Base-by-base conservation (phyloP, 148 eudicot genomes). In the Suaeda aralocaspica region DNA sequence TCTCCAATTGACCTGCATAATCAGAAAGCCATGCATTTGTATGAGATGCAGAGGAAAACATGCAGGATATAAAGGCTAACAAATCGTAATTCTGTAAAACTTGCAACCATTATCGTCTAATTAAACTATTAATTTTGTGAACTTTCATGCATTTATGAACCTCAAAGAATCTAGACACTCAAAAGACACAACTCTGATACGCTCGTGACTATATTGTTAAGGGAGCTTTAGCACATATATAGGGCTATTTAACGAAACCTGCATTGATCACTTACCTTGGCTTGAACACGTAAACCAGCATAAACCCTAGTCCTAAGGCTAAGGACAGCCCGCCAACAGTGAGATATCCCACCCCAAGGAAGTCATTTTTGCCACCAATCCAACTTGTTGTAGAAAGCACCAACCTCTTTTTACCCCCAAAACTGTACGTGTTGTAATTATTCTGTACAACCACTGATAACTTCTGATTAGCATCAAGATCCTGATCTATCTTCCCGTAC, bases 381-480 rank as follows among this genome's bases (percentile, higher is more conserved):
- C 98, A 93, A 62, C 85, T 87, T 66, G 98, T 80, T 26, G 98
- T 93, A 41, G 98, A 90, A 67, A 93, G 87, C 50, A 93, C 91
- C 59, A 93, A 74, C 64, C 62, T 79, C 88, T 93, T 93, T 58
- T 80, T 71, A 0, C 98, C 96, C 22, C 84, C 87, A 75, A 90
- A 93, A 68, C 82, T 74, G 28, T 93, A 93, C 12, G 95, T 85
- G 73, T 93, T 93, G 71, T 88, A 93, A 68, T 93, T 90, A 73
- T 93, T 93, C 71, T 90, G 67, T 76, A 93, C 81, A 39, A 70
- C 81, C 33, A 93, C 88, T 31, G 78, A 74, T 68, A 90, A 68
- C 0, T 39, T 60, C 60, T 85, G 78, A 55, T 87, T 73, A 48
- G 89, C 88, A 44, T 88, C 77, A 57, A 93, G 81, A 74, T 84